These are phyloP conservation scores for Entamoeba invadens DNA, from an alignment of 208 protist species.

Conservation along the genomic window DNA sequence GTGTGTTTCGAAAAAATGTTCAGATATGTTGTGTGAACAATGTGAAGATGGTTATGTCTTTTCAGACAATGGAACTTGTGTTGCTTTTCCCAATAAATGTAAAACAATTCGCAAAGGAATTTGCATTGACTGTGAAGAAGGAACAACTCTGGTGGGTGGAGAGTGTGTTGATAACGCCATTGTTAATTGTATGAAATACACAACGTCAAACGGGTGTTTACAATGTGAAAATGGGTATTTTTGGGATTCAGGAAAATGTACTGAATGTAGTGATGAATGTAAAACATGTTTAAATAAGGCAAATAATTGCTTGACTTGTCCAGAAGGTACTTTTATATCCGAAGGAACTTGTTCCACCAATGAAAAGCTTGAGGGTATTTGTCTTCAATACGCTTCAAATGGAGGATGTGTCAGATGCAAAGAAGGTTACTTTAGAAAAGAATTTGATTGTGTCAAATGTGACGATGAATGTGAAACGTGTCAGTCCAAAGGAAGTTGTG, in stretches of 20 bases:
- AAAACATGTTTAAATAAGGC: neutral
- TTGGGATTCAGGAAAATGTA: neutral
- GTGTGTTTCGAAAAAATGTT: neutral
- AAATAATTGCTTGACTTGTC: neutral
- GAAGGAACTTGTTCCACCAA: neutral
- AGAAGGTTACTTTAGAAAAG: neutral
- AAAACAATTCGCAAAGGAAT: neutral
- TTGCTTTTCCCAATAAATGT: neutral
- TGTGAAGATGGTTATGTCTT: neutral
- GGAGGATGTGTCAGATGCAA: neutral
- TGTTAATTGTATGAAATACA: neutral
- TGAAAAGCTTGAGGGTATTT: neutral
- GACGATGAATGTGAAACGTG: neutral
- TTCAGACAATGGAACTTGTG: neutral
- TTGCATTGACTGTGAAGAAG: neutral
- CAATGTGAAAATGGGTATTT: neutral
- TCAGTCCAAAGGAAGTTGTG: neutral
- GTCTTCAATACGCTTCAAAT: neutral
- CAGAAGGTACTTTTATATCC: neutral
- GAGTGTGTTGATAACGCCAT: neutral
- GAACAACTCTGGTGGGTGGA: neutral
- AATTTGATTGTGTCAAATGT: neutral
- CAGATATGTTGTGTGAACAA: too few species aligned
- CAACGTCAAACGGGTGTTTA: neutral
- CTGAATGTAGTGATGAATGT: neutral